Evolutionary conservation across 2,329 filamentous ascomycete species (phyloP).

Genomic region (Blastomyces parvus): DNA sequence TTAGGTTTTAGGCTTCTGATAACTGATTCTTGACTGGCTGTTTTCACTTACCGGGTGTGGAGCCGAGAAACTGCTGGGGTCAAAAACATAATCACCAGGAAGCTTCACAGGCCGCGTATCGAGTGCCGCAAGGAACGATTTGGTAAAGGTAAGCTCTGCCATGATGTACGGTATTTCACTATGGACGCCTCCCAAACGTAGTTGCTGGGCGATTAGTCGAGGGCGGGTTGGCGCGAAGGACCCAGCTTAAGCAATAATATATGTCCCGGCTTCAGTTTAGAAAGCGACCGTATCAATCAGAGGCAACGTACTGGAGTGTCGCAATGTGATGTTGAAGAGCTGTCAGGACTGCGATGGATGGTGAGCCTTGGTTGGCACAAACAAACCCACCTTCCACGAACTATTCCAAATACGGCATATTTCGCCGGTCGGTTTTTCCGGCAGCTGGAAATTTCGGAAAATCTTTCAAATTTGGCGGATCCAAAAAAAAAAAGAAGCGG

Average conservation of each 20-base stretch:
- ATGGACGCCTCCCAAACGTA: neutral
- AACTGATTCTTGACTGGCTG: neutral
- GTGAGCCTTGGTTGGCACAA: too few relatives aligned
- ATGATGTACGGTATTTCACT: slow-evolving; percentile 38
- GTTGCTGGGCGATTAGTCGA: neutral
- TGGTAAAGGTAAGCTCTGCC: slow-evolving; percentile 79
- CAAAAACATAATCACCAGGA: slow-evolving; percentile 81
- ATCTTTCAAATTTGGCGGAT: neutral
- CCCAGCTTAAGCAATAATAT: neutral
- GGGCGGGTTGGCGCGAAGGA: neutral
- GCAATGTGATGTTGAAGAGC: too few relatives aligned
- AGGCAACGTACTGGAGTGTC: neutral
- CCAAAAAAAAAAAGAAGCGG: neutral
- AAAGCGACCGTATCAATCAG: neutral
- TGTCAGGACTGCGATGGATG: too few relatives aligned
- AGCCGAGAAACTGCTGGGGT: slow-evolving; percentile 66
- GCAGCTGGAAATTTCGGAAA: neutral
- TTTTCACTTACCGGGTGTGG: slow-evolving; percentile 58
- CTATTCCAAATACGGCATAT: neutral
- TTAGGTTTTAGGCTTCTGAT: neutral
- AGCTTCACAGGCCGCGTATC: slow-evolving; percentile 73
- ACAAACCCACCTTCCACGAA: neutral
- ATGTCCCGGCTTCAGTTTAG: neutral
- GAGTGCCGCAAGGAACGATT: slow-evolving; percentile 68
- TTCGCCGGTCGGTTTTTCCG: neutral